Base-by-base conservation (phyloP, 202 grass and related monocot species). In the Brachypodium distachyon region DNA sequence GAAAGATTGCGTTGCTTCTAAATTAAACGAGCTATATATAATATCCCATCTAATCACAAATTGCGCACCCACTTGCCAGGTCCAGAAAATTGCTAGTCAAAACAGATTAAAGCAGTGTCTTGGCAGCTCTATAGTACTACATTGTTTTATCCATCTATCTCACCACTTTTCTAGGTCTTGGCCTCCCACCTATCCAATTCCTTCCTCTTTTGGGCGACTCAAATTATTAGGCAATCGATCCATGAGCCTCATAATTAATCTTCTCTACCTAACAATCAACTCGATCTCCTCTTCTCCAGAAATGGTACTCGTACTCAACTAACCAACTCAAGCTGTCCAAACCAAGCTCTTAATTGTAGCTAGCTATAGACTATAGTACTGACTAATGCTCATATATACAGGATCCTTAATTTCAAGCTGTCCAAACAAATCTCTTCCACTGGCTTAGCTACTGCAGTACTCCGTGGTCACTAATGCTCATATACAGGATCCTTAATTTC, bases 281-380 rank as follows among this genome's bases (percentile, higher is more conserved):
- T 36, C 33, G 6, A n/a, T n/a, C n/a, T 51, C 66, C 61, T 78
- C 37, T 29, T 28, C 67, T 21, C 53, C 56, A 40, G 49, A 67
- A 56, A 33, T 31, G 48, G 37, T 27, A 29, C 18, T 36, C 21
- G 51, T 23, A 36, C 61, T 46, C 51, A 44, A 43, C 47, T 42
- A 41, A 68, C 66, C 80, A 68, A 47, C 31, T 28, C 57, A 81
- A 75, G 44, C 22, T 63, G 77, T 81, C 77, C 64, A 71, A 68
- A 79, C 38, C 60, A 58, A 26, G n/a, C 60, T 34, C 54, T 77
- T n/a, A n/a, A n/a, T n/a, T 60, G 9, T 16, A 66, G 42, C 47
- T 19, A 56, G 70, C 34, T 10, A n/a, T n/a, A n/a, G n/a, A 39
- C 13, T 43, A n/a, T 22, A 23, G 12, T 61, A 40, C 52, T 55